Base-by-base conservation (phyloP, 83 land plant species). In the Picea engelmannii region DNA sequence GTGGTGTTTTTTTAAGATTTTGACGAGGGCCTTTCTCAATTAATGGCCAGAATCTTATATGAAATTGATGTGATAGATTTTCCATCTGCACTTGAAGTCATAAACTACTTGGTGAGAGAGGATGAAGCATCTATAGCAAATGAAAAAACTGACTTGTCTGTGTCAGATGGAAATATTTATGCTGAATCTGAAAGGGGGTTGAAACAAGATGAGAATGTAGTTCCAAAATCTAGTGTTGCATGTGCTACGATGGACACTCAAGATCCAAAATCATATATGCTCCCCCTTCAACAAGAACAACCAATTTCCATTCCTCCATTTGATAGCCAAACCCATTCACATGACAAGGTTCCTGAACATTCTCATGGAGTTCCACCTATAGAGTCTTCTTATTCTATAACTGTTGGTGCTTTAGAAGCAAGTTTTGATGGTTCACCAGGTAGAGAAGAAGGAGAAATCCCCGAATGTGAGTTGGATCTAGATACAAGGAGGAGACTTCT, bases 381-480 rank as follows among this genome's bases (percentile, higher is more conserved):
- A 31, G 18, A 31, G 40, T 67, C 42, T 67, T 31, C 42, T 67
- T 15, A 67, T 67, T 23, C 71, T 67, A 15, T 70, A 40, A 21
- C 61, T 55, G 40, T 59, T 67, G 81, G 71, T 9, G 64, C 81
- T 77, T 27, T 71, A 31, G 93, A 93, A 69, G 85, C 88, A 49
- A 86, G 70, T 78, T 76, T 85, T 79, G 92, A 92, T 83, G 87
- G 88, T 63, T 94, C 96, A 78, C 96, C 96, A 78, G 93, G 88
- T 64, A 88, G 98, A 79, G 99, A 97, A 76, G 99, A 97, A 83
- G 98, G 99, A 70, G 99, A 97, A 84, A 96, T 97, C 21, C 98
- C 95, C n/a, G 99, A 97, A 83, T 95, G 98, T 70, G 97, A 97
- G 82, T 79, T 94, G 75, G 99, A 97, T 90, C 98, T 95, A n/a